Conservation (phyloP, 1,139 yeast genomes). For the Debaryomyces udenii region DNA sequence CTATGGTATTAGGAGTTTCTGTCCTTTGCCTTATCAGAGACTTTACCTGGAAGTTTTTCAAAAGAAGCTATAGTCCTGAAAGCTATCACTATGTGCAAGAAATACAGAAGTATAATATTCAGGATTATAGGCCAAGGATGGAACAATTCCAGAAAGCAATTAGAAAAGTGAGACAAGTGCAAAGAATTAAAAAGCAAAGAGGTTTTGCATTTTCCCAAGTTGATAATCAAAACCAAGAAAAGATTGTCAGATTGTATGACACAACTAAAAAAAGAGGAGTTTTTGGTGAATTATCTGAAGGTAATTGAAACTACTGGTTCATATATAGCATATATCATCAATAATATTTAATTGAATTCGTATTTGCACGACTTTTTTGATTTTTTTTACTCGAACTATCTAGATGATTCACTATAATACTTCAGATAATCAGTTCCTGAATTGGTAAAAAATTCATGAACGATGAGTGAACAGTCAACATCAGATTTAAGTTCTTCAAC, state of each 20-base stretch:
- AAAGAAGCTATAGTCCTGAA: conserved; percentile 88
- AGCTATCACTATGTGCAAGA: conserved; percentile 95
- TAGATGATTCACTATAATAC: not conserved
- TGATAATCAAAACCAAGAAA: conserved; percentile 90
- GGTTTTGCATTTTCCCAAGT: conserved; percentile 98
- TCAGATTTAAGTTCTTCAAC: conserved; percentile 4
- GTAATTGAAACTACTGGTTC: conserved; percentile 11
- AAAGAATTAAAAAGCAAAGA: conserved; percentile 96
- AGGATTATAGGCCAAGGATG: conserved; percentile 92
- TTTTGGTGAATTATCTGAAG: conserved; percentile 49
- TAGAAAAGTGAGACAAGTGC: conserved; percentile 95
- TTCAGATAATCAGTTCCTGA: not conserved
- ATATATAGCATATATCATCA: conserved; percentile 6
- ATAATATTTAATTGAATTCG: not conserved
- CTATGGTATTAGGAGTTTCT: conserved; percentile 74
- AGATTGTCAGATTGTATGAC: conserved; percentile 90
- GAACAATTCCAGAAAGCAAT: conserved; percentile 97
- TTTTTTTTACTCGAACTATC: not conserved
- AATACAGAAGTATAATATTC: conserved; percentile 92
- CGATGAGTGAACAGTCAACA: conserved; percentile 4
- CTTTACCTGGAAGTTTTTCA: conserved; percentile 91
- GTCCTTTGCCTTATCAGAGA: conserved; percentile 81
- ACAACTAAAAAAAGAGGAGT: conserved; percentile 72
- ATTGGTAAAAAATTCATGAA: not conserved
- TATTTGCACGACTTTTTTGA: conserved; percentile 8